These are phyloP conservation scores for Pseudopyrenochaeta lycopersici DNA, from an alignment of 2,329 filamentous ascomycete genomes.

Conservation along the genomic window DNA sequence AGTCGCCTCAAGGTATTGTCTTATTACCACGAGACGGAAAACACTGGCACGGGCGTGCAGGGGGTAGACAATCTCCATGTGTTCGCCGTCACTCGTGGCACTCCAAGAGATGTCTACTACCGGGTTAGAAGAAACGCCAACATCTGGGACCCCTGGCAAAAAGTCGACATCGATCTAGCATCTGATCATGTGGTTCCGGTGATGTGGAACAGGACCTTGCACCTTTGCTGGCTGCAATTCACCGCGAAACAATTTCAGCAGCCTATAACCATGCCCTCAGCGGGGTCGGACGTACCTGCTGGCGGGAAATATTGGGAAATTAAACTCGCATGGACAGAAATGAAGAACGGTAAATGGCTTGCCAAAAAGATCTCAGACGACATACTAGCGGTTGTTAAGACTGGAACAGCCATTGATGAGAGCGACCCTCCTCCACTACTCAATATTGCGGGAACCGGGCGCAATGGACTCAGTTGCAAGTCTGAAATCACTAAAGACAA, in stretches of 20 bases:
- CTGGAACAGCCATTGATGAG: too few species aligned
- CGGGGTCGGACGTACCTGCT: not conserved
- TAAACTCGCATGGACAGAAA: not conserved
- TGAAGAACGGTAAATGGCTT: not conserved
- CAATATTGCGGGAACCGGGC: too few species aligned
- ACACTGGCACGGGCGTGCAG: not conserved
- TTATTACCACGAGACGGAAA: not conserved
- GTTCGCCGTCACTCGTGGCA: not conserved
- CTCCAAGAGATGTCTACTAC: not conserved
- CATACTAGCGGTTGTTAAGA: too few species aligned
- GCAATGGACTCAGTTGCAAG: too few species aligned
- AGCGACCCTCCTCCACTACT: too few species aligned
- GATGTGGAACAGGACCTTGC: not conserved
- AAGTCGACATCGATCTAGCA: too few species aligned
- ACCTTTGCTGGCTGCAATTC: not conserved
- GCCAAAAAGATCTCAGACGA: not conserved
- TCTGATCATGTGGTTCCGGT: too few species aligned
- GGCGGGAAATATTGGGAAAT: not conserved
- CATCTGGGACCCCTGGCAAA: too few species aligned
- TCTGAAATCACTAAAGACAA: too few species aligned
- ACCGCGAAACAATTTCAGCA: not conserved
- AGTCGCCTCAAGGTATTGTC: not conserved
- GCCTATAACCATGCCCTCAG: not conserved
- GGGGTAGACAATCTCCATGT: not conserved
- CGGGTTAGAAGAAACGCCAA: too few species aligned